phyloP scores from a whole-genome alignment of 1,284 basidiomycete species.

The Golubevia sp. region DNA sequence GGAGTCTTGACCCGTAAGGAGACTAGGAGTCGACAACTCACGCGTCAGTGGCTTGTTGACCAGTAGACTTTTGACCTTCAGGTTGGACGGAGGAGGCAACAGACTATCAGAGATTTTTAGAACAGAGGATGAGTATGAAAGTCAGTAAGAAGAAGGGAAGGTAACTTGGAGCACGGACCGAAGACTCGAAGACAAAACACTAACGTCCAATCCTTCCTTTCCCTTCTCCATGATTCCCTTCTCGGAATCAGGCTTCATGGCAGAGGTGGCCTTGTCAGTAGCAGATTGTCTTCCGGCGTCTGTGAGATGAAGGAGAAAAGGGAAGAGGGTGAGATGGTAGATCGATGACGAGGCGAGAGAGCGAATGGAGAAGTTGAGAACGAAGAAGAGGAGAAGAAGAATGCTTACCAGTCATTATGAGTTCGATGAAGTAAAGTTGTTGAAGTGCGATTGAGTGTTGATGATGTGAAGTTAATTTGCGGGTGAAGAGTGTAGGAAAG shows the following conservation, averaged over 20 bases:
- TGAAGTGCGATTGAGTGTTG: neutral
- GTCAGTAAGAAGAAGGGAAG: neutral
- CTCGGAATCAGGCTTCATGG: neutral
- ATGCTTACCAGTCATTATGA: neutral
- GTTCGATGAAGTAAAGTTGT: neutral
- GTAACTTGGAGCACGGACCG: neutral
- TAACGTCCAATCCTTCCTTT: neutral
- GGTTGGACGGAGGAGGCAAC: neutral
- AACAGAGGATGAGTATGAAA: neutral
- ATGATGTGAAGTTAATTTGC: neutral
- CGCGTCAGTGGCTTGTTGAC: no score
- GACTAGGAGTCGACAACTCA: no score
- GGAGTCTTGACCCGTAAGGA: no score
- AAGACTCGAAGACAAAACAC: neutral
- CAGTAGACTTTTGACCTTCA: no score
- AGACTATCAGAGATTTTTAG: neutral
- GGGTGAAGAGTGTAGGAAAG: neutral
- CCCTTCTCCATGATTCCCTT: neutral
- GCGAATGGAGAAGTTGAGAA: neutral
- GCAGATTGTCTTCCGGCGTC: neutral
- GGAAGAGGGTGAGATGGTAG: neutral
- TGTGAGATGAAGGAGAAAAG: neutral
- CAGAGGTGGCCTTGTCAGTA: neutral
- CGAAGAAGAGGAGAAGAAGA: no score
- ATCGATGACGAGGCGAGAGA: neutral